These are phyloP conservation scores for Firmiana major DNA, from an alignment of 345 rosid genomes.

Conservation along the genomic window DNA sequence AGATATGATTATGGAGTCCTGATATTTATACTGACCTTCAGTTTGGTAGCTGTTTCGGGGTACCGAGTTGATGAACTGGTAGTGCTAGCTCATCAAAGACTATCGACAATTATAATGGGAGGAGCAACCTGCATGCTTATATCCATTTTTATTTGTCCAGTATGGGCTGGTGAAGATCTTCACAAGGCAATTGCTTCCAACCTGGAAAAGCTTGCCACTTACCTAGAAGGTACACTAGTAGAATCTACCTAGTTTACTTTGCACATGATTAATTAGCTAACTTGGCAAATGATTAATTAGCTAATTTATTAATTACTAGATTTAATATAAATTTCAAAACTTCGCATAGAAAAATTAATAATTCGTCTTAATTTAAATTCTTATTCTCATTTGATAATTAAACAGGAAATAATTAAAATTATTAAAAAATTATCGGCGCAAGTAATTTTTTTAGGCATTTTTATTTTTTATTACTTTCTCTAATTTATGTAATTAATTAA, in stretches of 20 bases:
- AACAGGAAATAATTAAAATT: too few relatives aligned
- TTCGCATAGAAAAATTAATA: too few relatives aligned
- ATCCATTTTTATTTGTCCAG: constrained; percentile 52
- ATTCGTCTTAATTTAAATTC: too few relatives aligned
- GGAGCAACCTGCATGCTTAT: constrained; percentile 43
- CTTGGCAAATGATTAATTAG: background rate
- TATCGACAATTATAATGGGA: constrained; percentile 64
- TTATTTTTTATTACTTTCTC: too few relatives aligned
- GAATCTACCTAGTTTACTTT: background rate
- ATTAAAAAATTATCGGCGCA: too few relatives aligned
- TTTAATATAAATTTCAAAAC: too few relatives aligned
- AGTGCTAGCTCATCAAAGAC: constrained; percentile 44
- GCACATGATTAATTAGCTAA: background rate
- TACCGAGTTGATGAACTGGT: constrained; percentile 46
- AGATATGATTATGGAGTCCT: constrained; percentile 81
- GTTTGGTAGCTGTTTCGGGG: constrained; percentile 71
- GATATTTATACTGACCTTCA: constrained; percentile 76
- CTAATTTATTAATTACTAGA: too few relatives aligned
- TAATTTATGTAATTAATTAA: background rate
- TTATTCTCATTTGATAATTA: too few relatives aligned
- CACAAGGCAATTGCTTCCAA: constrained; percentile 44
- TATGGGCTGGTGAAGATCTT: constrained; percentile 81
- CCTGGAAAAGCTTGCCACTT: constrained; percentile 52
- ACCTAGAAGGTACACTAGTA: constrained; percentile 47
- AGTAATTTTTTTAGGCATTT: too few relatives aligned